phyloP scores from a whole-genome alignment of 75 land plant species.

The Chamaecyparis obtusa region DNA sequence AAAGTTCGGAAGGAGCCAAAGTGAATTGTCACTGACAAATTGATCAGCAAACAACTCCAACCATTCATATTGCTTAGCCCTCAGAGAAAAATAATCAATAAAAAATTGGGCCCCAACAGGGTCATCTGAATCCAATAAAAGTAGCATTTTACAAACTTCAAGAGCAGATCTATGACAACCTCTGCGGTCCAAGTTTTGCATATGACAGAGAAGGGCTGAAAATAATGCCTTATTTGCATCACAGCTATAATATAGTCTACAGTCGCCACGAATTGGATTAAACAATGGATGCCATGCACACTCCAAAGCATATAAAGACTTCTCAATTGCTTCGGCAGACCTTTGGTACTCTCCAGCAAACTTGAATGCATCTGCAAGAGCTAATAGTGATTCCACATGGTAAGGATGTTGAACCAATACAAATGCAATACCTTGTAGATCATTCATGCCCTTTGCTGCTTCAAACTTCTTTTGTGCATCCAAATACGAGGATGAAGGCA shows the following conservation, averaged over 20 bases:
- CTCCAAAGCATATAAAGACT: constrained; percentile 85
- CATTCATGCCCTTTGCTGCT: constrained; percentile 73
- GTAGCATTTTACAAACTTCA: constrained; percentile 90
- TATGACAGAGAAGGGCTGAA: constrained; percentile 66
- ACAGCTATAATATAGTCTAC: constrained; percentile 54
- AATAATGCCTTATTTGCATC: constrained; percentile 85
- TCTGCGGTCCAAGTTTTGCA: constrained; percentile 90
- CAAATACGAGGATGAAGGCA: constrained; percentile 61
- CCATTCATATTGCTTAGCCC: constrained; percentile 92
- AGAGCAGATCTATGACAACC: constrained; percentile 96
- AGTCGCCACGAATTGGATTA: constrained; percentile 66
- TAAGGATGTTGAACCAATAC: constrained; percentile 72
- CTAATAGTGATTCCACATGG: constrained; percentile 81
- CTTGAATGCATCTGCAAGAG: constrained; percentile 85
- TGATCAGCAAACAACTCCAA: constrained; percentile 68
- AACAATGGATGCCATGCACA: constrained; percentile 97
- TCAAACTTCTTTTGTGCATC: constrained; percentile 82
- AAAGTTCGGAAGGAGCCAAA: constrained; percentile 87
- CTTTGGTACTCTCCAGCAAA: constrained; percentile 82
- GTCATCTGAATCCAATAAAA: constrained; percentile 86
- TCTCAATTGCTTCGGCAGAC: constrained; percentile 68
- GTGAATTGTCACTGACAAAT: constrained; percentile 57
- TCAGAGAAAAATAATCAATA: constrained; percentile 85
- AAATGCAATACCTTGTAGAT: constrained; percentile 72
- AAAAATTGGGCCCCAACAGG: constrained; percentile 87